Evolutionary conservation across 345 rosid genomes (phyloP).

Genomic region (Crucihimalaya himalaica): DNA sequence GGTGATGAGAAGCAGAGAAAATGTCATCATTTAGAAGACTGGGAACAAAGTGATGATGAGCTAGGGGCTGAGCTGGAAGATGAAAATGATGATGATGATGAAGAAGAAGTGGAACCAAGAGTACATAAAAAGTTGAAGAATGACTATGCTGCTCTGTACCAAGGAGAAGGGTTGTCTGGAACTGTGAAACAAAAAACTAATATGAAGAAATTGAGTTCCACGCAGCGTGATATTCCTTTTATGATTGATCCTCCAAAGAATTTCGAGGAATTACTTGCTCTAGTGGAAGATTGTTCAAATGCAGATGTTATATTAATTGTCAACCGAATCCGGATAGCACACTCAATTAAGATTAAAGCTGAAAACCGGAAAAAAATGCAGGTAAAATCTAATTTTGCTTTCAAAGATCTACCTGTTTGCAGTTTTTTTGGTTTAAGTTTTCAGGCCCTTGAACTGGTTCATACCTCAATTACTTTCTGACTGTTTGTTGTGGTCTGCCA

Average conservation of each 20-base stretch:
- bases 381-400: constrained; percentile 43
- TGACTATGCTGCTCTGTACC: constrained; percentile 12
- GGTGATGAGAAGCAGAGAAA: constrained; percentile 41
- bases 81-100: constrained; percentile 35
- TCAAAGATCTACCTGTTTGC: constrained; percentile 2
- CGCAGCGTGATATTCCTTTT: constrained; percentile 58
- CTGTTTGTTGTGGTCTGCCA: constrained; percentile 22
- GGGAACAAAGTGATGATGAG: constrained; percentile 93
- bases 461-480: constrained; percentile 4
- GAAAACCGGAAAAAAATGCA: constrained; percentile 97
- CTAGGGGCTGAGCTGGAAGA: constrained; percentile 59
- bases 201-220: constrained; percentile 40
- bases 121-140: constrained; percentile 43
- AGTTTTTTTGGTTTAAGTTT: neutral
- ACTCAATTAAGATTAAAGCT: constrained; percentile 77
- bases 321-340: constrained; percentile 62
- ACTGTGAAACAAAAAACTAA: constrained; percentile 28
- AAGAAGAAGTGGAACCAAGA: constrained; percentile 39
- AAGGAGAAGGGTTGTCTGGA: constrained; percentile 30
- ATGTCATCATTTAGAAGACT: constrained; percentile 54
- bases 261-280: constrained; percentile 67
- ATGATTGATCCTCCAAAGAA: constrained; percentile 74
- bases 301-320: constrained; percentile 52
- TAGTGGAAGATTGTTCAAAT: constrained; percentile 59
- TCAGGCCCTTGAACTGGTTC: constrained; percentile 12